These are phyloP conservation scores for Aspergillus sp. DNA, from an alignment of 2,329 filamentous ascomycete species.

Conservation along the genomic window DNA sequence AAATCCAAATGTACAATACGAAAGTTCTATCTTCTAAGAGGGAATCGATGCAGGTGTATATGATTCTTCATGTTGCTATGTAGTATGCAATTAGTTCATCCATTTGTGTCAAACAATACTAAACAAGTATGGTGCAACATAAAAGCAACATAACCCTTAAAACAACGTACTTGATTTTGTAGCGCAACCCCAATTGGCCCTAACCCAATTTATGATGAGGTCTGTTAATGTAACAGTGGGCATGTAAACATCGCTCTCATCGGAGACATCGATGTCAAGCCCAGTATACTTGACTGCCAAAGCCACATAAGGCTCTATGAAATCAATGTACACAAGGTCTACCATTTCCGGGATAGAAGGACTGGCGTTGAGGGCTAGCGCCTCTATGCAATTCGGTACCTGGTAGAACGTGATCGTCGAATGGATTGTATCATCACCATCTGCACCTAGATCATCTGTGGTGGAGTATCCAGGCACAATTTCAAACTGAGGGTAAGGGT, in stretches of 20 bases:
- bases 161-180: not conserved
- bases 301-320: slow-evolving; percentile 79
- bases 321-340: slow-evolving; percentile 88
- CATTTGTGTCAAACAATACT: not conserved
- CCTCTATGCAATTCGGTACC: slow-evolving; percentile 81
- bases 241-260: slow-evolving; percentile 54
- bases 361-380: slow-evolving; percentile 51
- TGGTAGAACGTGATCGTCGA: slow-evolving; percentile 69
- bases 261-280: slow-evolving; percentile 46
- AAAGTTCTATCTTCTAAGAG: not conserved
- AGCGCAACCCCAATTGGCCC: slow-evolving; percentile 52
- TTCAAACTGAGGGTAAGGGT: slow-evolving; percentile 28
- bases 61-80: not conserved
- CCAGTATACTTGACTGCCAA: slow-evolving; percentile 67
- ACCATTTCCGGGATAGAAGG: slow-evolving; percentile 65
- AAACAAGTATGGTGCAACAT: not conserved
- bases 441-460: slow-evolving; percentile 73
- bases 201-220: slow-evolving; percentile 61
- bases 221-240: slow-evolving; percentile 56
- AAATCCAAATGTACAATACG: slow-evolving; percentile 20
- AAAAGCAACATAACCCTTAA: not conserved
- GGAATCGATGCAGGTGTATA: not conserved
- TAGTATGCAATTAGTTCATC: not conserved
- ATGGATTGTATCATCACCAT: slow-evolving; percentile 91
- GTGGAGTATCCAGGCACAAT: slow-evolving; percentile 82